These are phyloP conservation scores for Phytophthora pinifolia DNA, from an alignment of 352 stramenopile species.

Conservation along the genomic window DNA sequence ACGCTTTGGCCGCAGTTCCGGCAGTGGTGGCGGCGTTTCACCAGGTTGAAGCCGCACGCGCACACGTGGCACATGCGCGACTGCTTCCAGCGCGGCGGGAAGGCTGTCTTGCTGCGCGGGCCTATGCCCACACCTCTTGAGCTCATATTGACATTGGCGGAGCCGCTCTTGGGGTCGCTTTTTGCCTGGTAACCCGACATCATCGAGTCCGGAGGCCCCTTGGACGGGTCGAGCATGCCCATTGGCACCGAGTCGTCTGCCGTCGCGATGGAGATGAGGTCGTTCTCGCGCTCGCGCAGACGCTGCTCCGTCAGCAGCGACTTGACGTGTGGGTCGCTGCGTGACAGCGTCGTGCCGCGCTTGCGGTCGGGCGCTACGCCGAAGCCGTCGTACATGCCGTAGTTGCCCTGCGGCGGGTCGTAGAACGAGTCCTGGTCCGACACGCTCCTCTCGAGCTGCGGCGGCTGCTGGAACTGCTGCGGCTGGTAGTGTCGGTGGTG, in stretches of 20 bases:
- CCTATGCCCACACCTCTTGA: slow-evolving; percentile 22
- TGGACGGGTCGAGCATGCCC: slow-evolving; percentile 35
- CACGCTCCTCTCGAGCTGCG: slow-evolving; percentile 24
- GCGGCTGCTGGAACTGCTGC: slow-evolving; percentile 27
- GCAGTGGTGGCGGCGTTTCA: slow-evolving; percentile 83
- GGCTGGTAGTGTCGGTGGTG: slow-evolving; percentile 36
- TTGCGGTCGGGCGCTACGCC: slow-evolving; percentile 11
- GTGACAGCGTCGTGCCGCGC: slow-evolving; percentile 18
- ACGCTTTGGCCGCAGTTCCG: slow-evolving; percentile 80
- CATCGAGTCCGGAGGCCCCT: slow-evolving; percentile 22
- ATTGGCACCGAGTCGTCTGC: slow-evolving; percentile 49
- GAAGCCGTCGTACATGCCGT: slow-evolving; percentile 29
- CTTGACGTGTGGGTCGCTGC: slow-evolving; percentile 48
- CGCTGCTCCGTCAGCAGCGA: slow-evolving; percentile 64
- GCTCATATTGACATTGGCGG: slow-evolving; percentile 18
- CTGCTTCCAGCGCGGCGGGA: slow-evolving; percentile 80
- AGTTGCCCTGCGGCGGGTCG: slow-evolving; percentile 22
- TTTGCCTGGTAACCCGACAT: slow-evolving; percentile 27
- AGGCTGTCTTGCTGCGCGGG: slow-evolving; percentile 48
- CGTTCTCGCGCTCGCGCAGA: slow-evolving; percentile 61
- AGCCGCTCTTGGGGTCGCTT: slow-evolving; percentile 27
- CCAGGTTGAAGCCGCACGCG: slow-evolving; percentile 51
- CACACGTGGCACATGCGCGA: slow-evolving; percentile 73
- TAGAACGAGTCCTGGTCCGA: slow-evolving; percentile 36
- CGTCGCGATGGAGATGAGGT: slow-evolving; percentile 55